Percentiles rank a stretch among this genome's conserved stretches.
These are phyloP conservation scores for Fusarium gaditjirri DNA, from an alignment of 2,329 filamentous ascomycete genomes.

Conservation along the genomic window DNA sequence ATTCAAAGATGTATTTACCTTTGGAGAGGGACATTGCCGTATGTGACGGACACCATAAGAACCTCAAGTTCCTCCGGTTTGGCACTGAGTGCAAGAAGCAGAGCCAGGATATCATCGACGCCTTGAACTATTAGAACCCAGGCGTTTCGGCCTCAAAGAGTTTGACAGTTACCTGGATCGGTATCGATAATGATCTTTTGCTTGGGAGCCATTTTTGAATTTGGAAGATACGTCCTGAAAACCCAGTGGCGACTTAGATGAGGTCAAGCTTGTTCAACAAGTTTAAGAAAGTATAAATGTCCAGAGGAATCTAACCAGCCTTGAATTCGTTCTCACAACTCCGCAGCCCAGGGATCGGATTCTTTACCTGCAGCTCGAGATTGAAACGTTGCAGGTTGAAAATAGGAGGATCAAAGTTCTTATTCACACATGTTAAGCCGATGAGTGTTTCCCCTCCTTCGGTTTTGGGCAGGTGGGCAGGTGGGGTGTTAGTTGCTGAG, in stretches of 20 bases:
- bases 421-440: constrained; percentile 1
- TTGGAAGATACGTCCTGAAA: neutral
- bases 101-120: constrained; percentile 89
- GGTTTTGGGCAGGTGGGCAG: constrained; percentile 41
- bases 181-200: constrained; percentile 94
- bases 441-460: constrained; percentile 40
- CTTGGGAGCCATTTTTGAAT: constrained; percentile 66
- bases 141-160: too few relatives aligned
- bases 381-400: constrained; percentile 10
- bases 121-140: constrained; percentile 55
- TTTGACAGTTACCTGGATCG: constrained; percentile 73
- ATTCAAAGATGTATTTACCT: constrained; percentile 62
- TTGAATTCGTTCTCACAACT: neutral
- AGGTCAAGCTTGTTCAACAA: neutral
- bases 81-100: constrained; percentile 86
- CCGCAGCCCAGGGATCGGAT: neutral
- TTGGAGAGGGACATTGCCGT: constrained; percentile 90
- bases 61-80: constrained; percentile 87
- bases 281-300: neutral
- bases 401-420: neutral
- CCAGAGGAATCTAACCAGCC: neutral
- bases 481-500: constrained; percentile 41
- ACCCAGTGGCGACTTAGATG: neutral
- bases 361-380: constrained; percentile 3
- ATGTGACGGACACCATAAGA: constrained; percentile 86